Base-by-base conservation (phyloP, 805 yeast genomes). In the Nakazawaea ernobii region DNA sequence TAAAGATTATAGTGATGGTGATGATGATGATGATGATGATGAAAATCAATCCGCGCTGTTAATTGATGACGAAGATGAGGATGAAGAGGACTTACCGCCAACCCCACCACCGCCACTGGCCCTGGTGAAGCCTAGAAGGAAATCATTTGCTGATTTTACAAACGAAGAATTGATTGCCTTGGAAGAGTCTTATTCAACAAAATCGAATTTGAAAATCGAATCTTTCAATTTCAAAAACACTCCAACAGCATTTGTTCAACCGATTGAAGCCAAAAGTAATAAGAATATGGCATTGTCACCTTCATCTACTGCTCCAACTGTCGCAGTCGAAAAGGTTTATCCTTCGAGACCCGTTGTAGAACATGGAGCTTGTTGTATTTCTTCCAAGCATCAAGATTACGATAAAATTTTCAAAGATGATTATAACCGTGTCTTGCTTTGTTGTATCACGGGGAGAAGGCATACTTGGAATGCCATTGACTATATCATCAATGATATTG, bases 401-500 rank as follows among this genome's bases (percentile, higher is more conserved):
- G 43, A 44, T 15, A 26, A 24, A 7, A 11, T 11, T 7, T 39
- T 20, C 13, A 9, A 30, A 7, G 24, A 35, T 11, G 49, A 39
- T 11, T 30, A 35, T 15, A 26, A 29, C n/a, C 63, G 85, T 52
- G 70, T 73, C 2, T 66, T 81, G 4, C 53, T 85, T 50, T 75
- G 81, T 11, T 78, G 82, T 55, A 70, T 86, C 37, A 71, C 82
- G 47, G 88, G 85, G 5, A 68, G 87, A 48, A 70, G 68, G 41
- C 86, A 83, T 61, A 82, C 94, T 0, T 81, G 91, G 86, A 84
- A 80, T 28, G 79, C 87, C 1, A 62, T 86, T 14, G 92, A 86
- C 59, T 86, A 83, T 75, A 68, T 78, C 8, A 57, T 84, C 14
- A 67, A 68, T 36, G 67, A 70, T 39, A 62, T 81, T 8, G 65